Evolutionary conservation across 2,329 filamentous ascomycete species (phyloP).

Genomic region (Talaromyces rugulosus): DNA sequence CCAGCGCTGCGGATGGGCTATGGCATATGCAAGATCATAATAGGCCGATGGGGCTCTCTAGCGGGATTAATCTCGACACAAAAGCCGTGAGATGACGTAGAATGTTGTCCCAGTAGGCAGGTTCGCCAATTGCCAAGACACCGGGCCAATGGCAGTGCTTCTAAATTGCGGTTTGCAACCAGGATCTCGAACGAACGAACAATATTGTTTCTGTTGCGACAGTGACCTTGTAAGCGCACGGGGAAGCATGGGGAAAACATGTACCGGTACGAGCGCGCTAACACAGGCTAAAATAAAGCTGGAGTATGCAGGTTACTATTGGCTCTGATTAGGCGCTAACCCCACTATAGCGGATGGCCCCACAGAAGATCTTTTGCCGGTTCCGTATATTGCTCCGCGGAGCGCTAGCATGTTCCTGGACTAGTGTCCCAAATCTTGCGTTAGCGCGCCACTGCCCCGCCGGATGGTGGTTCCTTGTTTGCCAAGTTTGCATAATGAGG

Average conservation of each 20-base stretch:
- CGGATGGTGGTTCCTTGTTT: neutral
- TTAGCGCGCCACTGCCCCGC: neutral
- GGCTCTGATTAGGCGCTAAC: neutral
- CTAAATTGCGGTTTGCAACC: neutral
- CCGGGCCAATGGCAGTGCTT: neutral
- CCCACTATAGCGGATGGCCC: neutral
- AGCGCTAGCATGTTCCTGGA: neutral
- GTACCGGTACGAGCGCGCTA: neutral
- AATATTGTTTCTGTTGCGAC: neutral
- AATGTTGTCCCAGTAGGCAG: neutral
- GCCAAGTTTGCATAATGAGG: neutral
- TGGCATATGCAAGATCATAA: neutral
- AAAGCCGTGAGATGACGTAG: no score
- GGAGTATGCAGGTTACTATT: neutral
- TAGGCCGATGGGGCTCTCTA: neutral
- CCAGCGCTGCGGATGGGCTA: no score
- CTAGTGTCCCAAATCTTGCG: neutral
- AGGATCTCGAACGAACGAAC: neutral
- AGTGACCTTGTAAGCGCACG: neutral
- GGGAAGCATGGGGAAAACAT: neutral
- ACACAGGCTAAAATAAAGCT: neutral
- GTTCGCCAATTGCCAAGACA: neutral
- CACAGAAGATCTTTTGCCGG: neutral
- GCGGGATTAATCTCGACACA: neutral
- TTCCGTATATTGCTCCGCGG: neutral